phyloP scores from a whole-genome alignment of 2,329 filamentous ascomycete species.

The Shiraia sp. region DNA sequence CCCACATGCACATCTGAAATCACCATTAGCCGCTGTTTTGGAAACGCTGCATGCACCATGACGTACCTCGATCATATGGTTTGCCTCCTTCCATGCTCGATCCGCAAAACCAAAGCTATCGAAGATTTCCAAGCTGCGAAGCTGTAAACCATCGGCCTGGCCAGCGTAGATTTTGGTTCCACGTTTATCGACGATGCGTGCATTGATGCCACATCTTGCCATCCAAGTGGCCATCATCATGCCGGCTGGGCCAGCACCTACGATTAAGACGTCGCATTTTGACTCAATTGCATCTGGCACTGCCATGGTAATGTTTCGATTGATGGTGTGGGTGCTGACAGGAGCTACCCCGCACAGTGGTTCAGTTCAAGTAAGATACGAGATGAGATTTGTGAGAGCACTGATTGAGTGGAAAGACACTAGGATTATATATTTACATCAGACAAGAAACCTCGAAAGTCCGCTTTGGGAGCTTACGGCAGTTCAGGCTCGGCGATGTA shows the following conservation, averaged over 20 bases:
- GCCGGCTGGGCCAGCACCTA: conserved; percentile 46
- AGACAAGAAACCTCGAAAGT: too few relatives aligned
- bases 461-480: too few relatives aligned
- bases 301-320: conserved; percentile 21
- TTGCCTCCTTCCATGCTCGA: conserved; percentile 66
- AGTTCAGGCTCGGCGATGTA: too few relatives aligned
- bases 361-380: background rate
- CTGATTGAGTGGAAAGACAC: too few relatives aligned
- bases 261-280: conserved; percentile 44
- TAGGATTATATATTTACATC: too few relatives aligned
- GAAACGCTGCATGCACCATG: conserved; percentile 18
- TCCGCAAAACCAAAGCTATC: conserved; percentile 70
- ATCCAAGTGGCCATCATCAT: conserved; percentile 49
- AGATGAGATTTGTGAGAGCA: background rate
- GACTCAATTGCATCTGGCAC: conserved; percentile 26
- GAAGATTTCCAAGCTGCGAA: conserved; percentile 50
- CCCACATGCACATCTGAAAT: conserved; percentile 45
- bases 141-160: conserved; percentile 49
- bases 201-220: conserved; percentile 45
- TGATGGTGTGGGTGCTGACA: background rate
- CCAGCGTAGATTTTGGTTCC: conserved; percentile 47
- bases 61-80: conserved; percentile 68
- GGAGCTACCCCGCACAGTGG: too few relatives aligned
- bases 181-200: conserved; percentile 49
- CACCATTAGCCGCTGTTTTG: conserved; percentile 3